These are phyloP conservation scores for Trichaptum fuscoviolaceum DNA, from an alignment of 768 basidiomycete genomes.

Conservation along the genomic window DNA sequence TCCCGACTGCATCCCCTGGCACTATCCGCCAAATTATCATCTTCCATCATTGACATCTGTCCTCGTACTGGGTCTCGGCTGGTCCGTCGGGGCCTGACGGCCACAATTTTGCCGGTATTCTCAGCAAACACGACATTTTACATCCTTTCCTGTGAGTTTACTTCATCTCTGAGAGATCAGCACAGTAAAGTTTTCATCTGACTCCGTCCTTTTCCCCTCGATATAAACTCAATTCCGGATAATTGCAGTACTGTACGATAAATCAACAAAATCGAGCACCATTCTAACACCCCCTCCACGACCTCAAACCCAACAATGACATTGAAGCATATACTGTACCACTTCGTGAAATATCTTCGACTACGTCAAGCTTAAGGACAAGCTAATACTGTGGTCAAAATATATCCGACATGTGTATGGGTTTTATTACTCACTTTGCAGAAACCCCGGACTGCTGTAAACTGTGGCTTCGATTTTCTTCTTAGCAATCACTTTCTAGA, in stretches of 20 bases:
- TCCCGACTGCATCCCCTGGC: background rate
- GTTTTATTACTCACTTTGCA: background rate
- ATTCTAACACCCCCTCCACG: no score
- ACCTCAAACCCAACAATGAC: no score
- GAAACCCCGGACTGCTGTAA: background rate
- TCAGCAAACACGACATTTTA: background rate
- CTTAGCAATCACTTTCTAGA: background rate
- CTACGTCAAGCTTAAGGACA: background rate
- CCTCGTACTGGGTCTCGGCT: background rate
- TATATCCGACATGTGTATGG: background rate
- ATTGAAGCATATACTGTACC: no score
- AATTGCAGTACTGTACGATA: no score
- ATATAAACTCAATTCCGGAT: no score
- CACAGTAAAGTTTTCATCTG: no score
- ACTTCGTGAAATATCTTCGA: background rate
- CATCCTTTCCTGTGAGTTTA: background rate
- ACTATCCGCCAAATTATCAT: background rate
- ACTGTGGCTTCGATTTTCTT: background rate
- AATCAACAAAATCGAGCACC: no score
- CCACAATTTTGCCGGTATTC: background rate
- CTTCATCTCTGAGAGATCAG: no score
- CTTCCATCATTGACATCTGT: background rate
- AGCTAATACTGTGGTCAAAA: background rate
- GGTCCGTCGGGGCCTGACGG: background rate
- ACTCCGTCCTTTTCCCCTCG: no score